These are phyloP conservation scores for Triticum timopheevii DNA, from an alignment of 176 grass and related monocot genomes.

Conservation along the genomic window DNA sequence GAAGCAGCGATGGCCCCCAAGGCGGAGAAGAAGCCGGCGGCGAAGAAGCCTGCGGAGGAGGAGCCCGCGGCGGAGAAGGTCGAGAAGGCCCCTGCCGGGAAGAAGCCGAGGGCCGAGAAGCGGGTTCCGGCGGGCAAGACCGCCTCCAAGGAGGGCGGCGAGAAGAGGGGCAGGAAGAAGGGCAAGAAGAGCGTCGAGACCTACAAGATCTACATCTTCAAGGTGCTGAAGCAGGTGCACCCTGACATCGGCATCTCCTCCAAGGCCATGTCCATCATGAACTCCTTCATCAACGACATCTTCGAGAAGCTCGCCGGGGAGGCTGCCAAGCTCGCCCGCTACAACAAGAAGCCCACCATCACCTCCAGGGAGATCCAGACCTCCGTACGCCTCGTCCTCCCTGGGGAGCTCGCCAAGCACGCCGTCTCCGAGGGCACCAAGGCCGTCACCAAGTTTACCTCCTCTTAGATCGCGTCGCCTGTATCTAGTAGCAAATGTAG, in stretches of 20 bases:
- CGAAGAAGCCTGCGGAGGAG: conserved; percentile 13
- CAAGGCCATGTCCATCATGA: conserved; percentile 98
- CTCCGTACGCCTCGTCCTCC: conserved; percentile 64
- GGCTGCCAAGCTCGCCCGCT: conserved; percentile 34
- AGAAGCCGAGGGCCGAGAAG: not conserved
- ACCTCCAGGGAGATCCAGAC: conserved; percentile 60
- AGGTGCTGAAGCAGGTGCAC: conserved; percentile 95
- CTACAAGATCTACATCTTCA: conserved; percentile 97
- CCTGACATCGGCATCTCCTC: conserved; percentile 86
- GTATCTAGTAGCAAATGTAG: not conserved
- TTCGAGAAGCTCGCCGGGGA: conserved; percentile 72
- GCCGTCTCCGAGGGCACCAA: conserved; percentile 48
- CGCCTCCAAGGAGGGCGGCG: not conserved
- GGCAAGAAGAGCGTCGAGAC: conserved; percentile 64
- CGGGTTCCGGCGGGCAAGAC: not conserved
- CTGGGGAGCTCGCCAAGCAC: conserved; percentile 60
- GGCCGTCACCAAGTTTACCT: conserved; percentile 9
- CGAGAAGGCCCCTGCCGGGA: not conserved
- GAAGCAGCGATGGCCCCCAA: not conserved
- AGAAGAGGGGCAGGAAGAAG: conserved; percentile 34
- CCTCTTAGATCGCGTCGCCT: not conserved
- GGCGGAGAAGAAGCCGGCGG: conserved; percentile 12
- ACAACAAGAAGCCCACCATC: conserved; percentile 74
- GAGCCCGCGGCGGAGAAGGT: not conserved
- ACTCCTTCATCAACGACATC: conserved; percentile 92